These are phyloP conservation scores for Musa troglodytarum DNA, from an alignment of 176 grass and related monocot species.

Conservation along the genomic window DNA sequence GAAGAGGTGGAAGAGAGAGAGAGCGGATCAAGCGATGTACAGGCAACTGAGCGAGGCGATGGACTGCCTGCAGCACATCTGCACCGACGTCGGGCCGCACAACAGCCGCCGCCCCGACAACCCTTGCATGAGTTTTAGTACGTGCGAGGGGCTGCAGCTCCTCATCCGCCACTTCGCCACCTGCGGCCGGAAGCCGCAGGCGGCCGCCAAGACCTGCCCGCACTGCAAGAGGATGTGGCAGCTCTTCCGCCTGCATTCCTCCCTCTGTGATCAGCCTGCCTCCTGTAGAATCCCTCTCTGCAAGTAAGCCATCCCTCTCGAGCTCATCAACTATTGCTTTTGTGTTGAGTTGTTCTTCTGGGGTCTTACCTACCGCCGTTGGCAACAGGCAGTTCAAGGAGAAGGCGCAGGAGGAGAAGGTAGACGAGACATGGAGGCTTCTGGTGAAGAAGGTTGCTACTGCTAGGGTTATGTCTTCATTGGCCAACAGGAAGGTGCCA, in stretches of 20 bases:
- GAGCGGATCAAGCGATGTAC: constrained; percentile 35
- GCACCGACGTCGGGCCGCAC: constrained; percentile 9
- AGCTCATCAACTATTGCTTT: background rate
- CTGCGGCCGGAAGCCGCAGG: constrained; percentile 33
- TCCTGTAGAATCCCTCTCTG: constrained; percentile 60
- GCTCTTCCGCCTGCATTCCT: constrained; percentile 68
- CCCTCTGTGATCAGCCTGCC: constrained; percentile 37
- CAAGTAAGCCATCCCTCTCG: constrained; percentile 38
- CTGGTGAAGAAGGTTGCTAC: constrained; percentile 57
- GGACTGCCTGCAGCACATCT: constrained; percentile 50
- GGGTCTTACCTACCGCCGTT: no score
- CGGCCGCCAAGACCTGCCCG: constrained; percentile 31
- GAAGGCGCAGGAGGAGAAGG: constrained; percentile 44
- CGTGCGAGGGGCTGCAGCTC: constrained; percentile 46
- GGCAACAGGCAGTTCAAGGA: constrained; percentile 38
- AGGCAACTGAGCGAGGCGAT: constrained; percentile 53
- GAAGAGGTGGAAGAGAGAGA: constrained; percentile 38
- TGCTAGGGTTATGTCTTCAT: constrained; percentile 32
- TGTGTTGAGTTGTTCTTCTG: no score
- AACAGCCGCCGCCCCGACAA: background rate
- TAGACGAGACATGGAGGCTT: constrained; percentile 54
- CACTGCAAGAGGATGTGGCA: constrained; percentile 75
- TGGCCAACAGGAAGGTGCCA: constrained; percentile 33
- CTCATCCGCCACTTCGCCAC: constrained; percentile 52
- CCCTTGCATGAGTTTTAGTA: constrained; percentile 9